Evolutionary conservation across 768 basidiomycete genomes (phyloP).

Genomic region (Phaeolepiota aurea): DNA sequence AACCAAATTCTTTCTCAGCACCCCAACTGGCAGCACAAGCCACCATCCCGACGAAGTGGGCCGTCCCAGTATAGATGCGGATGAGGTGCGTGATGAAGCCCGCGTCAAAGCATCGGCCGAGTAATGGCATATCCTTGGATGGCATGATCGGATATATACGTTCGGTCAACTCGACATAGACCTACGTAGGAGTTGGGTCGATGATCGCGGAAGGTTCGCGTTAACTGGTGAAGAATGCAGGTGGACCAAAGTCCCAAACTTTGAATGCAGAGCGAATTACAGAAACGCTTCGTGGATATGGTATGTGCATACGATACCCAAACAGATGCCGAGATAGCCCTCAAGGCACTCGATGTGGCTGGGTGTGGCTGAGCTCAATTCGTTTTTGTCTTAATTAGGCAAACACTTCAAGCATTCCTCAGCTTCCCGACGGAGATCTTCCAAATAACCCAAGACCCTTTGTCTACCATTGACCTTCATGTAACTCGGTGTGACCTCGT

Average conservation of each 20-base stretch:
- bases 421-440: not conserved
- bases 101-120: conserved; percentile 18
- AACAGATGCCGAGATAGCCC: too few species aligned
- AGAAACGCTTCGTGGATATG: not conserved
- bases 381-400: not conserved
- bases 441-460: not conserved
- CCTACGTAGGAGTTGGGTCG: conserved; percentile 27
- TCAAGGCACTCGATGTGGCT: too few species aligned
- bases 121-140: conserved; percentile 28
- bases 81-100: conserved; percentile 19
- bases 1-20: conserved; percentile 21
- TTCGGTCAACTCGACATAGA: conserved; percentile 29
- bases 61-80: conserved; percentile 5
- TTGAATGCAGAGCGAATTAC: conserved; percentile 6
- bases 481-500: not conserved
- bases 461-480: not conserved
- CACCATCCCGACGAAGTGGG: conserved; percentile 7
- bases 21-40: conserved; percentile 7
- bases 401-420: not conserved
- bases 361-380: too few species aligned
- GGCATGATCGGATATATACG: conserved; percentile 24
- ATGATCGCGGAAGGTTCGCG: conserved; percentile 28
- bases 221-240: conserved; percentile 26
- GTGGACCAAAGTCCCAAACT: conserved; percentile 24
- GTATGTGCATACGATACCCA: too few species aligned